These are phyloP conservation scores for Clavariopsis aquatica DNA, from an alignment of 495 filamentous ascomycete genomes.

Conservation along the genomic window DNA sequence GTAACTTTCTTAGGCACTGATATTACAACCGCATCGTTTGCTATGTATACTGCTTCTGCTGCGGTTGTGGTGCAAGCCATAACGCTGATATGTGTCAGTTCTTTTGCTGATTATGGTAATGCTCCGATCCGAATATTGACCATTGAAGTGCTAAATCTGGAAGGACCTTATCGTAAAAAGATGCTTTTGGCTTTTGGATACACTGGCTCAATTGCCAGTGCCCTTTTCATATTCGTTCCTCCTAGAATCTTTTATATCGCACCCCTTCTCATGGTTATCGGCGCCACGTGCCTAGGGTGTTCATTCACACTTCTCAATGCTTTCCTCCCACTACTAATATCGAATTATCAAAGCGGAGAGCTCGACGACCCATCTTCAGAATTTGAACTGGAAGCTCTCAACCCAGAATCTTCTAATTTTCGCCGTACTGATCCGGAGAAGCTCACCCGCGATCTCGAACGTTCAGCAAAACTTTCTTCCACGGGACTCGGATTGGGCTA, in stretches of 20 bases:
- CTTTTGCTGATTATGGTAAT: constrained; percentile 57
- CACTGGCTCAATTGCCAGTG: constrained; percentile 71
- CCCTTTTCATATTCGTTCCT: constrained; percentile 76
- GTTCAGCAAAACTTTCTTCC: constrained; percentile 84
- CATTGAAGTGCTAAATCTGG: background rate
- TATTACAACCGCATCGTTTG: constrained; percentile 56
- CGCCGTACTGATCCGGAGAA: constrained; percentile 33
- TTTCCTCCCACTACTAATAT: constrained; percentile 54
- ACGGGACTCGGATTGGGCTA: constrained; percentile 91
- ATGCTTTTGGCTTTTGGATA: constrained; percentile 78
- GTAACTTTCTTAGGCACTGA: constrained; percentile 50
- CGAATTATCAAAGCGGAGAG: constrained; percentile 40
- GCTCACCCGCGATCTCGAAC: constrained; percentile 63
- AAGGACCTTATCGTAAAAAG: constrained; percentile 68
- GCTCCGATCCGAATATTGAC: constrained; percentile 11
- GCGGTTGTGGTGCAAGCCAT: constrained; percentile 57
- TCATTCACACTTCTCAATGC: constrained; percentile 58
- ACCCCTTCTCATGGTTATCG: constrained; percentile 74
- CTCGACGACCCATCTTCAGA: background rate
- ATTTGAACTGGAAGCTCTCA: constrained; percentile 28
- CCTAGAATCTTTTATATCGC: constrained; percentile 72
- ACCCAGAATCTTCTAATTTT: constrained; percentile 20
- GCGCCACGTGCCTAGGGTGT: constrained; percentile 51
- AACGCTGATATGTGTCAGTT: constrained; percentile 56
- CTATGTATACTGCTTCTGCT: constrained; percentile 58